Base-by-base conservation (phyloP, 2,329 filamentous ascomycete genomes). In the Ophiocordyceps unilateralis region DNA sequence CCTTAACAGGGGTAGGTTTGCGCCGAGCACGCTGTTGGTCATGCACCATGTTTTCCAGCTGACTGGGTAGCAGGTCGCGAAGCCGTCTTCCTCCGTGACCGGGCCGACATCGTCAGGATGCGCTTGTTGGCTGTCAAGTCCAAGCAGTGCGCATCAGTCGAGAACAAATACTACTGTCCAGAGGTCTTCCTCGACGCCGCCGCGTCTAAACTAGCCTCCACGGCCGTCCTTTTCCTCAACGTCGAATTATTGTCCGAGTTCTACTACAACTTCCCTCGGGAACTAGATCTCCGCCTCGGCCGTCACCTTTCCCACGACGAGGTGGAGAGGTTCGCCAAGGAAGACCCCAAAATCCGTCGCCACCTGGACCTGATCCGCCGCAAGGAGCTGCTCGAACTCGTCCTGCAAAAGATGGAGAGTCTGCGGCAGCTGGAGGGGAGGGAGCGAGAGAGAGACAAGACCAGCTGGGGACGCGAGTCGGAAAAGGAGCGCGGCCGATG, bases 141-240 rank as follows among this genome's bases (percentile, higher is more conserved):
- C 15, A 86, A 89, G 59, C 88, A 94, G 63, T 98, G 91, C 63
- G 74, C 78, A 46, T 76, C 68, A 50, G 71, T 81, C 50, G 81
- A 81, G 55, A 94, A 94, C 68, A 95, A 95, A 66, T 95, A 96
- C 64, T 78, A 91, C 64, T 98, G 91, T 56, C 91, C 91, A 0
- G 91, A 98, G 58, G 76, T 98, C 15, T 98, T 98, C 67, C 76
- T 98, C n/a, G 88, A 98, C 55, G 87, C 93, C 3, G 91, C 94
- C 2, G 88, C 91, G 1, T 85, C 88, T 51, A 96, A 96, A 63
- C 74, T 98, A 41, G 93, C 89, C 3, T 82, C 86, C 2, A 98
- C 91, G 0, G 89, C 91, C 2, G 91, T 98, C 9, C 76, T 98
- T 0, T 98, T 98, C 69, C 74, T 98, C 24, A 95, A 98, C 55